Base-by-base conservation (phyloP, 352 stramenopile genomes). In the Peronospora farinosa region DNA sequence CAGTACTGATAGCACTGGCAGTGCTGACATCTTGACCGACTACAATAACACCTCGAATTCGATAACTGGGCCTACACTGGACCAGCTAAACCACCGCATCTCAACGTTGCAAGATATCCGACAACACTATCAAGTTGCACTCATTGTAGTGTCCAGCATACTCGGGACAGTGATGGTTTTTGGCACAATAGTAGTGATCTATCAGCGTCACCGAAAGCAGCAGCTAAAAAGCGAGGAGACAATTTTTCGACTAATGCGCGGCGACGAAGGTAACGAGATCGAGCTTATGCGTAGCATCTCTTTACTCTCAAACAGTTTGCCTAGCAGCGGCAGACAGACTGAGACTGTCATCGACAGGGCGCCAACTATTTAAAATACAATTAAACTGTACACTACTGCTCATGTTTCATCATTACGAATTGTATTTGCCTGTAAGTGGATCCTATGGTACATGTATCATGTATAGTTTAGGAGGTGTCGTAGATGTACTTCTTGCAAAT, bases 281-380 rank as follows among this genome's bases (percentile, higher is more conserved):
- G 67, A 78, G 32, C 41, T 76, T 7, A 57, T 76, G 44, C 61
- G 39, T n/a, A 66, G 68, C 28, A 57, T 81, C 21, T 78, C 69
- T 32, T 17, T 76, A 43, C 61, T 72, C 38, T 72, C 65, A 2
- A 69, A 4, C 23, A 27, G 23, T 27, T 7, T 27, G 23, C 23
- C 23, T 27, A 27, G 23, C 23, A 27, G 23, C 23, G 23, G 3
- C 23, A 27, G 23, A 4, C 5, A 27, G 23, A 5, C 23, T 27
- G 23, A 27, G 23, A 5, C 23, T 27, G 23, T 4, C 2, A 27
- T 27, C 23, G 23, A 4, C 23, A 27, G 23, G 23, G 23, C 3
- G 6, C 5, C 5, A 27, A 27, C 23, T 27, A 27, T 27, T 27
- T 27, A 27, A 27, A 5, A 7, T 27, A 27, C 23, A 27, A 27